phyloP scores from a whole-genome alignment of 495 filamentous ascomycete genomes.

The Lophiotrema nucula region DNA sequence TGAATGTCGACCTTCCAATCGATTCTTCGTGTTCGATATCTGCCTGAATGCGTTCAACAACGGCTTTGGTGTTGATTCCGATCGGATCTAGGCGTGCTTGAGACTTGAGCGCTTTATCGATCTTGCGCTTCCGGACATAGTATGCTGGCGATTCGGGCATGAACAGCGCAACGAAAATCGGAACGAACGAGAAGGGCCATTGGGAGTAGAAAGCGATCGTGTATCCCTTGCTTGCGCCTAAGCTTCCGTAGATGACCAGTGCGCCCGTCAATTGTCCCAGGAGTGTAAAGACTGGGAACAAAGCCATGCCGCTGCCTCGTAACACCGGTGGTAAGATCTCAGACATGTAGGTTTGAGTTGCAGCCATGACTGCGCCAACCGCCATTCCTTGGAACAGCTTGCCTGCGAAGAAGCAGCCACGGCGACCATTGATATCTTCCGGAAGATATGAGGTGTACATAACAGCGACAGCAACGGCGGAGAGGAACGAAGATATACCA shows the following conservation, averaged over 20 bases:
- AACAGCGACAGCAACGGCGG: constrained; percentile 43
- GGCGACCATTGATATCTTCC: constrained; percentile 11
- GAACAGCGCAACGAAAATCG: constrained; percentile 26
- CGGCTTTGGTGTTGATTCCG: constrained; percentile 2
- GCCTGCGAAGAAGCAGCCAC: constrained; percentile 20
- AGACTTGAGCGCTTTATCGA: constrained; percentile 12
- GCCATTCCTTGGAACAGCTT: constrained; percentile 44
- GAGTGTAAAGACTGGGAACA: constrained; percentile 48
- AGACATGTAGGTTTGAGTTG: constrained; percentile 50
- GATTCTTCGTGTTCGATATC: constrained; percentile 21
- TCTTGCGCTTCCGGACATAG: constrained; percentile 16
- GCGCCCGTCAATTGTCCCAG: constrained; percentile 49
- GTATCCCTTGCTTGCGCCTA: constrained; percentile 27
- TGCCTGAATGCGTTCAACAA: constrained; percentile 4
- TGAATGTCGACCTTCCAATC: constrained; percentile 1
- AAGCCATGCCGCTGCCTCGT: constrained; percentile 47
- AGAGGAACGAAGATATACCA: constrained; percentile 41
- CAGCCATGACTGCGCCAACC: constrained; percentile 46
- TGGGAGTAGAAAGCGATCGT: constrained; percentile 26
- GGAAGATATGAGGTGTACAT: constrained; percentile 31
- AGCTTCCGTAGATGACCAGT: constrained; percentile 42
- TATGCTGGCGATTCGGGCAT: constrained; percentile 30
- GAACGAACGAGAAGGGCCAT: constrained; percentile 32
- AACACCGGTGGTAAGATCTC: constrained; percentile 46
- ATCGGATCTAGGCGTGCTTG: constrained; percentile 18